Evolutionary conservation across 2,329 filamentous ascomycete species (phyloP).

Genomic region (Penicillium paneum): DNA sequence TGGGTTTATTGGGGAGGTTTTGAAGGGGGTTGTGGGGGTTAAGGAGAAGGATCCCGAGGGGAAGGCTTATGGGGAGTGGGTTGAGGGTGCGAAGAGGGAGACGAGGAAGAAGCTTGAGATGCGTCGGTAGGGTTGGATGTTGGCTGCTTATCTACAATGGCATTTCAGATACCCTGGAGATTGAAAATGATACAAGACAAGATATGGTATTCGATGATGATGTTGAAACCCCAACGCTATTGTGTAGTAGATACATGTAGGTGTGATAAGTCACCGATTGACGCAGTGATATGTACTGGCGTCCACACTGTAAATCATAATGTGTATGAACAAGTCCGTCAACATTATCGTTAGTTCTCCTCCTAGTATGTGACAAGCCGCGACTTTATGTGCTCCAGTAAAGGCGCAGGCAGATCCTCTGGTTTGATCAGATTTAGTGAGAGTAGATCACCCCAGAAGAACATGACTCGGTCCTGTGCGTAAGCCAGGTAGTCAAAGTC

Average conservation of each 20-base stretch:
- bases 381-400: conserved; percentile 62
- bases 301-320: conserved; percentile 16
- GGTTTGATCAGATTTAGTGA: conserved; percentile 68
- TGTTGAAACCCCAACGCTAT: conserved; percentile 11
- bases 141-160: not conserved
- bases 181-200: not conserved
- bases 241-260: conserved; percentile 8
- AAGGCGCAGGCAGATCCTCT: conserved; percentile 71
- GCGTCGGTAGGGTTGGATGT: conserved; percentile 16
- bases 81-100: conserved; percentile 62
- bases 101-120: conserved; percentile 42
- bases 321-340: conserved; percentile 1
- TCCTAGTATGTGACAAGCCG: conserved; percentile 60
- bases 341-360: not conserved
- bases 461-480: conserved; percentile 82
- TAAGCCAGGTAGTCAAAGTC: conserved; percentile 94
- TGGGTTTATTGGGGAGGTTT: conserved; percentile 83
- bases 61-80: conserved; percentile 70
- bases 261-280: conserved; percentile 8
- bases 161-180: conserved; percentile 19
- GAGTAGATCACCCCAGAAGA: conserved; percentile 92
- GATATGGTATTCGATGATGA: conserved; percentile 10
- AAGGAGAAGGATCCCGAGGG: conserved; percentile 62
- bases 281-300: conserved; percentile 17
- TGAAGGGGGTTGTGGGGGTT: conserved; percentile 75